phyloP scores from a whole-genome alignment of 139 green algal genomes.

The Tetraselmis striata region DNA sequence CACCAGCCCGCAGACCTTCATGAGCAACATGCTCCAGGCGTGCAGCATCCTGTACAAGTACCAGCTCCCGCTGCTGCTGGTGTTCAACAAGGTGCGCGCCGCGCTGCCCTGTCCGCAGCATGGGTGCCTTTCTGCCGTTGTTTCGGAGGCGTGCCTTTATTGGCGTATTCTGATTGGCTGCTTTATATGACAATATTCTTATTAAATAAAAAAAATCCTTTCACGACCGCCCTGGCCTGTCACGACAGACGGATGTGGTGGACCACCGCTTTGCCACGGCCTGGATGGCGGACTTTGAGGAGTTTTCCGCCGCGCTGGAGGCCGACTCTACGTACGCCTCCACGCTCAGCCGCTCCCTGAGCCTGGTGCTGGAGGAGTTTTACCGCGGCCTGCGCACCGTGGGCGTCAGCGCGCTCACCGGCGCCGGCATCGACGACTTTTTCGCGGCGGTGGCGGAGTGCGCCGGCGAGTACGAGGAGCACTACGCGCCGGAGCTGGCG shows the following conservation, averaged over 20 bases:
- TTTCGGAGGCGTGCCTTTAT: too few species aligned
- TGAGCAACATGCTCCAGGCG: conserved; percentile 98
- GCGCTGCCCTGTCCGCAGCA: too few species aligned
- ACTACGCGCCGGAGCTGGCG: conserved; percentile 64
- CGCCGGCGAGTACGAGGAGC: conserved; percentile 60
- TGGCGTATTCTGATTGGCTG: too few species aligned
- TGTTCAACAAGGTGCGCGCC: conserved; percentile 99
- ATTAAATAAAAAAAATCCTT: too few species aligned
- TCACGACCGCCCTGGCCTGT: too few species aligned
- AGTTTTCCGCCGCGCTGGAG: conserved; percentile 68
- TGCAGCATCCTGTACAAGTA: conserved; percentile 97
- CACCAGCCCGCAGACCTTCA: conserved; percentile 83
- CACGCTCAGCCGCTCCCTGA: conserved; percentile 62
- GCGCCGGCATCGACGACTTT: conserved; percentile 82
- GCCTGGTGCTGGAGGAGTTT: conserved; percentile 91
- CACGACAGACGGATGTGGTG: conserved; percentile 76
- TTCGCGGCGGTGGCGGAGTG: conserved; percentile 53
- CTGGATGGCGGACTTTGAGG: conserved; percentile 91
- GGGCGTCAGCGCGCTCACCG: conserved; percentile 84
- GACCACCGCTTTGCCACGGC: conserved; percentile 78
- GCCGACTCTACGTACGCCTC: conserved; percentile 66
- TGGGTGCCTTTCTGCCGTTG: too few species aligned
- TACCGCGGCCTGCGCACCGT: conserved; percentile 76
- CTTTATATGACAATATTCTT: too few species aligned
- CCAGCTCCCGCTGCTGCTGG: conserved; percentile 86